Base-by-base conservation (phyloP, 2,329 filamentous ascomycete species). In the Davidsoniella virescens region DNA sequence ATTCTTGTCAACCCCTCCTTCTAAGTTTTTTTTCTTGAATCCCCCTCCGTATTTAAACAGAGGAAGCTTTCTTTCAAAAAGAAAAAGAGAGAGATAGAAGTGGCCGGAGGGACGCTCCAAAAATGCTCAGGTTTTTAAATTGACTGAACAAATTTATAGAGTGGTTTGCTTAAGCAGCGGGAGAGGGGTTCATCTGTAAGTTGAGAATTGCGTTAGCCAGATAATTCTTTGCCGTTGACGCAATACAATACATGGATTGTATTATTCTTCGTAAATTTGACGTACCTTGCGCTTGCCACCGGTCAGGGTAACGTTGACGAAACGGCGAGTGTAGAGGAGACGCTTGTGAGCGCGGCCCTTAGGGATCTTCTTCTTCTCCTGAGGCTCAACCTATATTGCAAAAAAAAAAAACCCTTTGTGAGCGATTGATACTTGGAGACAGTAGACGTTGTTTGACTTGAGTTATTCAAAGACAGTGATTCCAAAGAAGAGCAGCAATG, bases 301-400 rank as follows among this genome's bases (percentile, higher is more conserved):
- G 59, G 88, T 93, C 72, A 94, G 78, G 65, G 86, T 92, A 67
- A 96, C 87, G 74, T 96, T 95, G 62, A 96, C 88, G 76, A 96
- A 96, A 65, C 90, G 87, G 69, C 90, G 84, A 63, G 87, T 94
- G 80, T 95, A 95, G 70, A 79, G 81, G 69, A 93, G 81, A 66
- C 90, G 81, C 87, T 96, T 96, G 75, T 92, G 87, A 62, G 90
- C 90, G 67, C 90, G 87, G 67, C 90, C 90, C 82, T 95, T 95
- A 67, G 90, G 87, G 62, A 74, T 78, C 84, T 96, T 95, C 73
- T 84, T 76, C 83, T 94, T 94, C 82, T 95, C 88, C 72, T 88
- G 83, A 54, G 76, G 71, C 72, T 92, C 85, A 70, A 90, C 84
- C 83, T 87, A 54, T 62, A 56, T 33, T 51, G 23, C 10, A 12